A percentile compares a stretch with the other conserved stretches of the same genome.
These are phyloP conservation scores for Apostasia shenzhenica DNA, from an alignment of 106 monocot genomes.

Conservation along the genomic window DNA sequence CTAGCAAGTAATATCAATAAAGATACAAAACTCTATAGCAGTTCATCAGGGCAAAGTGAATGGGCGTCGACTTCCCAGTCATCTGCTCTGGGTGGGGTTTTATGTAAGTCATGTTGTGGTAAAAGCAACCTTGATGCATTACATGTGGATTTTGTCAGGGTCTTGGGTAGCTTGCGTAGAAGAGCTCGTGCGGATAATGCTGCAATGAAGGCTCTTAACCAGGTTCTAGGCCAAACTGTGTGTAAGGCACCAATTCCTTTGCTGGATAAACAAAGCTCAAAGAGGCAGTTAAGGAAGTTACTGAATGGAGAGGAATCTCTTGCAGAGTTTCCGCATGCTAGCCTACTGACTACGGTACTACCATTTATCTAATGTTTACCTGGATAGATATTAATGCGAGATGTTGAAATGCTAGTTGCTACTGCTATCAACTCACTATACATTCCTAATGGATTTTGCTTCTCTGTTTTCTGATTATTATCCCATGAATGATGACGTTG, in stretches of 20 bases:
- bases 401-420: neutral
- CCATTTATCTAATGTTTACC: slow-evolving; percentile 1
- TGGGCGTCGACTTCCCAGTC: slow-evolving; percentile 10
- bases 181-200: slow-evolving; percentile 60
- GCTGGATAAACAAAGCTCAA: slow-evolving; percentile 27
- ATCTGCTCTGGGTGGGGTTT: slow-evolving; percentile 28
- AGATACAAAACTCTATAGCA: slow-evolving; percentile 49
- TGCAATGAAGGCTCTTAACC: slow-evolving; percentile 40
- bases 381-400: neutral
- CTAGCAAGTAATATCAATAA: slow-evolving; percentile 40
- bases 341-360: slow-evolving; percentile 59
- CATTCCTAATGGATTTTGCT: neutral
- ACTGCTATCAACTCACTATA: neutral
- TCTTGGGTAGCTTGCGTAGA: slow-evolving; percentile 62
- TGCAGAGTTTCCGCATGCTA: slow-evolving; percentile 92
- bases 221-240: slow-evolving; percentile 38
- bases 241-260: slow-evolving; percentile 13
- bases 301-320: slow-evolving; percentile 74
- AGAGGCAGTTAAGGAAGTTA: slow-evolving; percentile 36
- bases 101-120: slow-evolving; percentile 76
- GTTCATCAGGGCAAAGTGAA: slow-evolving; percentile 38
- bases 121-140: slow-evolving; percentile 56
- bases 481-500: neutral
- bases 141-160: slow-evolving; percentile 81
- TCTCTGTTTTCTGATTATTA: neutral